Base-by-base conservation (phyloP, 345 rosid genomes). In the Aquilaria malaccensis region DNA sequence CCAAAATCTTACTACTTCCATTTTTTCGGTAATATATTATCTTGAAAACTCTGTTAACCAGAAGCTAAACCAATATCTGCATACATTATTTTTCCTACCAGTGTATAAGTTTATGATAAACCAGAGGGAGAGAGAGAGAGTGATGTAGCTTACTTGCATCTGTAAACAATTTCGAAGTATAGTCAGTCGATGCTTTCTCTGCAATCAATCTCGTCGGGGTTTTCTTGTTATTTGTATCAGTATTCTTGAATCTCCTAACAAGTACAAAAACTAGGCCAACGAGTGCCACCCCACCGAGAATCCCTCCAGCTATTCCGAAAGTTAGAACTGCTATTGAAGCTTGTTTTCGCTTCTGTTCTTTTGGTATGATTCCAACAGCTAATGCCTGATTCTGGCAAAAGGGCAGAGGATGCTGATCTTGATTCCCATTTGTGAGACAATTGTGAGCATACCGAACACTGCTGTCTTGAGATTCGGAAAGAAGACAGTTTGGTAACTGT, bases 361-460 rank as follows among this genome's bases (percentile, higher is more conserved):
- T 78, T 10, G 87, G 87, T 60, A 90, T 22, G 60, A 87, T 66
- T 59, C 95, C 97, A 32, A 90, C 97, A 37, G 97, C 95, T 50
- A 90, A 76, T 62, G 97, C 97, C 75, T 85, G 85, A 64, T 87
- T 90, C 30, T 74, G 80, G 73, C 97, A 90, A 30, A 81, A 74
- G 52, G 83, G 68, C 53, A 79, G 55, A 7, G 86, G 87, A 67
- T 81, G 80, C 15, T 90, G 97, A 63, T 70, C 64, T 74, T 72
- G 74, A 66, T 71, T 74, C 31, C 62, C 61, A 14, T 70, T 60
- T 51, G 67, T 77, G 11, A 90, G 72, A 73, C 97, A 90, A 70
- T 90, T 90, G 37, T 83, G 70, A 31, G 79, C 77, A 65, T 79
- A 85, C 55, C 59, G 45, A 61, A 80, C 75, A 59, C 41, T 37